Evolutionary conservation across 2,329 filamentous ascomycete genomes (phyloP), one percentile per base, ranked within the genome.

Genomic region (Fusarium duplospermum): DNA sequence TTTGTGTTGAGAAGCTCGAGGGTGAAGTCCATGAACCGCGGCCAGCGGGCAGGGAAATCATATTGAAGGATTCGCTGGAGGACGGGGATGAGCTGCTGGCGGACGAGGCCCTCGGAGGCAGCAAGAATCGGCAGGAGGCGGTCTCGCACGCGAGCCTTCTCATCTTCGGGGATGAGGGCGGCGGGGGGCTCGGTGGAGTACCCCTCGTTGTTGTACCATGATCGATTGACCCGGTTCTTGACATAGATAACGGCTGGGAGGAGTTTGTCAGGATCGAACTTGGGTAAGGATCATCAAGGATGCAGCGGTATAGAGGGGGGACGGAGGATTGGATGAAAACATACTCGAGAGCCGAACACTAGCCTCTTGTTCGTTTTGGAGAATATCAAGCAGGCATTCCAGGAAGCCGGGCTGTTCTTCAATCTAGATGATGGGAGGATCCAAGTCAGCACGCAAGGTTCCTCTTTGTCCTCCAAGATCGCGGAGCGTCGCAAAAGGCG

Each of bases 21-120:
- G 61, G 96, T 98, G 80, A 97, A 94, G 80, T 97, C 93, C 87
- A 98, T 92, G 83, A 98, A 98, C 64, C 92, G 91, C 57, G 96
- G 96, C 96, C 96, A 99, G 86, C 93, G 92, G 78, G 93, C 90
- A 66, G 96, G 96, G 83, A 98, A 99, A 83, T 99, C 96, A 87
- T 93, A 93, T 84, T 98, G 94, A 74, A 99, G 90, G 80, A 99
- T 96, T 84, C 97, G 97, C 86, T 98, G 95, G 67, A 99, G 92
- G 78, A 97, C 92, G 70, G 97, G 95, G 74, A 98, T 92, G 76
- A 99, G 91, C 85, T 99, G 96, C 76, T 95, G 92, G 83, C 96
- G 95, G 77, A 98, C 92, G 79, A 93, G 92, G 58, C 93, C 91
- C 71, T 92, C 91, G 52, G 95, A 93, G 72, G 92, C 88, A 73